Evolutionary conservation across 352 stramenopile species (phyloP).

Genomic region (Globisporangium rhizosaccharum): DNA sequence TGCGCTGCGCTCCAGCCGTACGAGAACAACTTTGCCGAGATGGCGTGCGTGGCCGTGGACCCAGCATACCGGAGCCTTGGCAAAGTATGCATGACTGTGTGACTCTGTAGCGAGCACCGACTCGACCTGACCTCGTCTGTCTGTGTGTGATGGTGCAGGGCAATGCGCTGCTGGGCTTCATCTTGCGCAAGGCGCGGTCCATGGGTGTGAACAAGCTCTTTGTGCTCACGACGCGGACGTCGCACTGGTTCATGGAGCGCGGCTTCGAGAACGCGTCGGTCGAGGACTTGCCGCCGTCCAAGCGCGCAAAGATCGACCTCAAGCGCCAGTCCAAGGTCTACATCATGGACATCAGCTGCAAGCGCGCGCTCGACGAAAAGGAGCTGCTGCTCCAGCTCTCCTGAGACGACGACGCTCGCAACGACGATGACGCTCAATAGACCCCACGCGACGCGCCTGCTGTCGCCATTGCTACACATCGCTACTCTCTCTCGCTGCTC

Average conservation of each 20-base stretch:
- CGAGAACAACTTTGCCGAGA: conserved; percentile 87
- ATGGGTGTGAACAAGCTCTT: conserved; percentile 92
- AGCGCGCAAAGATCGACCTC: conserved; percentile 71
- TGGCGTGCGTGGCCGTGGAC: conserved; percentile 88
- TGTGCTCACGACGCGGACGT: conserved; percentile 96
- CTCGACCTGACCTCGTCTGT: neutral
- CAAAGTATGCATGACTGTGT: conserved; percentile 29
- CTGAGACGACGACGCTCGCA: conserved; percentile 6
- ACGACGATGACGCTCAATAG: neutral
- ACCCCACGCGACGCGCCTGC: neutral
- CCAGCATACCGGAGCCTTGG: conserved; percentile 78
- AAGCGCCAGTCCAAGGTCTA: conserved; percentile 87
- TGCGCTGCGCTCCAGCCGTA: conserved; percentile 88
- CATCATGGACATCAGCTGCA: conserved; percentile 85
- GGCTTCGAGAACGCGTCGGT: conserved; percentile 91
- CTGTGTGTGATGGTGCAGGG: conserved; percentile 29
- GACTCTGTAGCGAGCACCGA: too few relatives aligned
- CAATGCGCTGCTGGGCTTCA: conserved; percentile 88
- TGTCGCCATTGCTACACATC: too few relatives aligned
- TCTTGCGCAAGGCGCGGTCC: conserved; percentile 82
- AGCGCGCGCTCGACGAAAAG: conserved; percentile 78
- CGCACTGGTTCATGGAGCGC: conserved; percentile 98
- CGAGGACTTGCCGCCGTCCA: conserved; percentile 80
- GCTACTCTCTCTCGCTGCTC: too few relatives aligned
- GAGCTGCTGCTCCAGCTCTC: conserved; percentile 71